These are phyloP conservation scores for Blastocystis sp. DNA, from an alignment of 352 stramenopile genomes.

Conservation along the genomic window DNA sequence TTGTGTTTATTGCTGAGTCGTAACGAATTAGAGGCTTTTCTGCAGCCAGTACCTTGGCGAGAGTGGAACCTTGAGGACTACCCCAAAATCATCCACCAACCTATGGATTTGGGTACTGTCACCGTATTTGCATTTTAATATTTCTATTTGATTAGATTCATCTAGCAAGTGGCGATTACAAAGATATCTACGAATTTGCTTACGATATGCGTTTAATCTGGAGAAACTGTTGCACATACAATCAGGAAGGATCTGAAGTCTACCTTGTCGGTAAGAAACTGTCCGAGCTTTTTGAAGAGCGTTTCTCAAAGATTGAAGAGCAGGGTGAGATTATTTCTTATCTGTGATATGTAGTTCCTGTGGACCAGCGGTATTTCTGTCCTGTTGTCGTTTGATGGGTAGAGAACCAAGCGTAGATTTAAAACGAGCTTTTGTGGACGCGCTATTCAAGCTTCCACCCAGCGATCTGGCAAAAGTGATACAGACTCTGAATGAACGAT, in stretches of 20 bases:
- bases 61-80: conserved; percentile 65
- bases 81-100: conserved; percentile 65
- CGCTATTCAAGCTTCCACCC: conserved; percentile 77
- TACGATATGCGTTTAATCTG: conserved; percentile 65
- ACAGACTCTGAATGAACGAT: conserved; percentile 76
- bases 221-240: conserved; percentile 66
- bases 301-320: conserved; percentile 65
- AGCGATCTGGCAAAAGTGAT: conserved; percentile 75
- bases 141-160: conserved; percentile 26
- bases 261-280: conserved; percentile 77
- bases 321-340: neutral
- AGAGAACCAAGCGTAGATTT: conserved; percentile 75
- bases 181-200: conserved; percentile 63
- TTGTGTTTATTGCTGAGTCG: neutral
- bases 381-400: neutral
- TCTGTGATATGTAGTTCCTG: neutral
- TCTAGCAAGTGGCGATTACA: conserved; percentile 63
- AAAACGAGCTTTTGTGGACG: conserved; percentile 78
- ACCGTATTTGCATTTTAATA: neutral
- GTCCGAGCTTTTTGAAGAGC: conserved; percentile 79
- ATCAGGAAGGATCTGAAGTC: conserved; percentile 77
- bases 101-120: conserved; percentile 65
- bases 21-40: conserved; percentile 49
- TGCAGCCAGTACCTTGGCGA: conserved; percentile 65
- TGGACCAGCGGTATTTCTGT: neutral